Conservation (phyloP, 352 stramenopile species). For the Globisporangium mamillatum region DNA sequence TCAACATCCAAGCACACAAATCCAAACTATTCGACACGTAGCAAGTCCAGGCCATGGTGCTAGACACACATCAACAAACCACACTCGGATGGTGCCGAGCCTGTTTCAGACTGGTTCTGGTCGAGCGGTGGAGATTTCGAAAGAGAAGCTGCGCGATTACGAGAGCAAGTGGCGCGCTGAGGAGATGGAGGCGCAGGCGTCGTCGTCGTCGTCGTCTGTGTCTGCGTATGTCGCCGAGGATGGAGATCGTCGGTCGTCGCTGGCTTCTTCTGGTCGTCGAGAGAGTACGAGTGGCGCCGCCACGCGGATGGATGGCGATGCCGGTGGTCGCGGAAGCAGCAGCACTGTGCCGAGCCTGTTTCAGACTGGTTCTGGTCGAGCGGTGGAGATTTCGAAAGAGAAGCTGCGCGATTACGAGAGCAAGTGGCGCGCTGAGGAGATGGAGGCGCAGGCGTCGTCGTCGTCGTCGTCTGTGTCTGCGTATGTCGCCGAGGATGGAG, state of each 20-base stretch:
- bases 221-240: not conserved
- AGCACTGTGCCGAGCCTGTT: constrained; percentile 18
- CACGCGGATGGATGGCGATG: too few relatives aligned
- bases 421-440: constrained; percentile 18
- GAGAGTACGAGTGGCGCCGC: not conserved
- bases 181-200: constrained; percentile 10
- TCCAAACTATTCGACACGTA: not conserved
- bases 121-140: constrained; percentile 27
- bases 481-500: constrained; percentile 4
- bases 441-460: constrained; percentile 4
- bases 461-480: not conserved
- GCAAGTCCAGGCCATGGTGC: too few relatives aligned
- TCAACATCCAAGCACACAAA: not conserved
- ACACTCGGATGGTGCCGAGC: not conserved
- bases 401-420: constrained; percentile 26
- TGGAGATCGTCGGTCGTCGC: constrained; percentile 10
- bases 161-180: constrained; percentile 19
- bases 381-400: constrained; percentile 27
- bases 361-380: constrained; percentile 30
- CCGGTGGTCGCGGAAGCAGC: too few relatives aligned
- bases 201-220: too few relatives aligned
- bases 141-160: constrained; percentile 27
- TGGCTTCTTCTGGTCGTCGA: constrained; percentile 4
- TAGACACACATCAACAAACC: not conserved
- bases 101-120: constrained; percentile 36